Evolutionary conservation across 768 basidiomycete genomes (phyloP), one percentile per base, ranked within the genome.

Genomic region (Podaxis rugospora): DNA sequence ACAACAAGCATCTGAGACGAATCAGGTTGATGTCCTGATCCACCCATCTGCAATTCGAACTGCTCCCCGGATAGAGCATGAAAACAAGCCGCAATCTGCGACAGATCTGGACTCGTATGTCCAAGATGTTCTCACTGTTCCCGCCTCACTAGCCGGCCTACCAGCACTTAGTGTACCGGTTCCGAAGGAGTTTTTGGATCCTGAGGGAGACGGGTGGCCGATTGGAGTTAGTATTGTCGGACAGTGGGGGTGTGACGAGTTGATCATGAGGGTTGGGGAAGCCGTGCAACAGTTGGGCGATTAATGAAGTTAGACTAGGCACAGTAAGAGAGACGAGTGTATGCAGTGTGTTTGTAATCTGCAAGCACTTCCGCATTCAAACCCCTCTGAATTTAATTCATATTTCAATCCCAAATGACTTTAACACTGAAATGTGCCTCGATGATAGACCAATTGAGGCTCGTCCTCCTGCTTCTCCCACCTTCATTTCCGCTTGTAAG

Each of bases 121-220:
- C 7, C 95, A 98, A 68, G 95, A 98, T 64, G 84, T 96, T 5
- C 75, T 98, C 63, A 96, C 94, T 0, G 92, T 95, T 0, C 94
- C 95, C 0, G 95, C 94, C 4, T 94, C 92, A 0, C 75, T 99
- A 37, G 95, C 92, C 0, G 95, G 96, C 0, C 67, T 98, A 14
- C 94, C 95, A 0, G 91, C 89, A 0, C 66, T 98, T 46, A 89
- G 80, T 57, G 80, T 98, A 0, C 94, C 94, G 0, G 70, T 69
- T 23, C 66, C 52, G 6, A 37, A 28, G 5, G 23, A 53, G n/a
- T 51, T 27, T 71, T 72, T 7, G 80, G 82, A 0, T 50, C 66
- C 1, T 77, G 73, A 2, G 9, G 74, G 71, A 0, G 85, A 84
- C 4, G 86, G 82, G 0, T 95, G 92, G 93, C 92, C 93, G 0